These are phyloP conservation scores for Saturnispora besseyi DNA, from an alignment of 805 yeast species.

Conservation along the genomic window DNA sequence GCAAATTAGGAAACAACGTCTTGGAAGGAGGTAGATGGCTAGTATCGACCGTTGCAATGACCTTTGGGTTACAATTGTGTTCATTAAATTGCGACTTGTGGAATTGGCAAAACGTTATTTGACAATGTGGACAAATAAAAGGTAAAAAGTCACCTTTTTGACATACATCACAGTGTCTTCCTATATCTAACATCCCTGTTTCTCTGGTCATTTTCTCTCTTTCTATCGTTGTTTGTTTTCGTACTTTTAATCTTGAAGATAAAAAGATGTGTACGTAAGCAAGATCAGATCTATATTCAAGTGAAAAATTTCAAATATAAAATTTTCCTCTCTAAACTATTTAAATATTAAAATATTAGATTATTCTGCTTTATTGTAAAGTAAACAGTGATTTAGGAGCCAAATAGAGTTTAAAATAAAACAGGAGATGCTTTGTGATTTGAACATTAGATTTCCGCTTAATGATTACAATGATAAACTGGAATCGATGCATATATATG, in stretches of 20 bases:
- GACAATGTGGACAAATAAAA: constrained; percentile 37
- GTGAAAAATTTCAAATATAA: neutral
- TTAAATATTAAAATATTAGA: too few species aligned
- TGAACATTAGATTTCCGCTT: constrained; percentile 70
- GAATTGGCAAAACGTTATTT: constrained; percentile 38
- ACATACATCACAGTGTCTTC: constrained; percentile 48
- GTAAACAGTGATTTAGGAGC: too few species aligned
- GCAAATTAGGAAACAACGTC: constrained; percentile 44
- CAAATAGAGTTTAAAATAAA: too few species aligned
- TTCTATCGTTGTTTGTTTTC: constrained; percentile 11
- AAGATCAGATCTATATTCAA: neutral
- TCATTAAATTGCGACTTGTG: constrained; percentile 34
- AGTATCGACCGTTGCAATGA: constrained; percentile 7
- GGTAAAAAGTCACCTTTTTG: constrained; percentile 50
- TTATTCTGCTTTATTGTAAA: too few species aligned
- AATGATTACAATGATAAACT: constrained; percentile 36
- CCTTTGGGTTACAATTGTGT: constrained; percentile 19
- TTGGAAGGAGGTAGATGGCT: constrained; percentile 32
- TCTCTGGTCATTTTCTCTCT: constrained; percentile 13
- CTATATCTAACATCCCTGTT: constrained; percentile 42
- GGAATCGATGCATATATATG: constrained; percentile 32
- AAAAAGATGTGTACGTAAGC: neutral
- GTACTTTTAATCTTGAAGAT: neutral
- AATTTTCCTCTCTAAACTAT: too few species aligned
- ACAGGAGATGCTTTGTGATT: constrained; percentile 43